Percentiles rank a stretch among this genome's conserved stretches.
Evolutionary conservation across 2,329 filamentous ascomycete genomes (phyloP).

Genomic region (Epichloe gansuensis): DNA sequence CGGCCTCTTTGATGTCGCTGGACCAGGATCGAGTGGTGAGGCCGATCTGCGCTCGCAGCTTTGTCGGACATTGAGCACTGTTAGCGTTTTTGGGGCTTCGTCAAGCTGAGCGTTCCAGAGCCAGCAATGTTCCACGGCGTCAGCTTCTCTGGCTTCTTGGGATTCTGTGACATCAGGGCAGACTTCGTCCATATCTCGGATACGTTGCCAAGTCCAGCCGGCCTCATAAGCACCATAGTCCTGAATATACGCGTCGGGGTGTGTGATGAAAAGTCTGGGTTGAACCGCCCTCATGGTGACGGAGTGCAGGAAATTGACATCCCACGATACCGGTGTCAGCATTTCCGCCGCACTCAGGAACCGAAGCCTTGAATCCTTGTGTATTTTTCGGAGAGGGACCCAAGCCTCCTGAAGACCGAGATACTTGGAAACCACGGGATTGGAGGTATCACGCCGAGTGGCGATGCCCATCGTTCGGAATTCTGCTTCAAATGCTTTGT

Average conservation of each 20-base stretch:
- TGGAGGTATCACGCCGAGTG: conserved; percentile 15
- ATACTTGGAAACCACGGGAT: conserved; percentile 27
- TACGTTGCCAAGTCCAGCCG: conserved; percentile 58
- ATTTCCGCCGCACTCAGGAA: conserved; percentile 62
- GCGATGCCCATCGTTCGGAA: conserved; percentile 31
- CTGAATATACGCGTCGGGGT: conserved; percentile 62
- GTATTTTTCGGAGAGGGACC: conserved; percentile 65
- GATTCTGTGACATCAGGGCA: conserved; percentile 32
- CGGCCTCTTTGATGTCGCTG: conserved; percentile 11
- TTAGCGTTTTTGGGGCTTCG: conserved; percentile 33
- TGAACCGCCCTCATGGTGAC: conserved; percentile 60
- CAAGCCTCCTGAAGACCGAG: conserved; percentile 54
- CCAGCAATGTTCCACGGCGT: conserved; percentile 55
- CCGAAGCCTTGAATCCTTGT: conserved; percentile 58
- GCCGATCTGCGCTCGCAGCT: conserved; percentile 28
- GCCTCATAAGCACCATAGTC: conserved; percentile 37
- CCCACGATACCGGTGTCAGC: conserved; percentile 60
- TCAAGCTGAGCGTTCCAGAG: conserved; percentile 53
- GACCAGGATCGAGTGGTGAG: conserved; percentile 25
- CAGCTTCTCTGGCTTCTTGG: conserved; percentile 43
- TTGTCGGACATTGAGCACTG: conserved; percentile 29
- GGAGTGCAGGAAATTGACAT: conserved; percentile 54
- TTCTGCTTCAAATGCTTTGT: conserved; percentile 46
- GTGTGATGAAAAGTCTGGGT: conserved; percentile 62
- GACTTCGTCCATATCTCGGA: conserved; percentile 49